These are phyloP conservation scores for slime mould (Dictyostelium discoideum) DNA, from an alignment of 78 protist genomes.

Conservation along the genomic window dicty_2.7 NC_007089.4:6095001-6095500, in stretches of 20 bases:
- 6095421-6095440: neutral
- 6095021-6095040: neutral
- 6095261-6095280: neutral
- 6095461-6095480: neutral
- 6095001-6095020: neutral
- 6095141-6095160: neutral
- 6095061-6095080: neutral
- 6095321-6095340: neutral
- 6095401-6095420: neutral
- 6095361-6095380: neutral
- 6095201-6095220: neutral
- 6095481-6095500: neutral
- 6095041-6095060: neutral
- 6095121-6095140: neutral
- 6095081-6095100: neutral
- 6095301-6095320: neutral
- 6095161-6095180: neutral
- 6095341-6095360: neutral
- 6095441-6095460: neutral
- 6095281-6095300: neutral
- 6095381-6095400: constrained; percentile 18
- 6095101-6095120: neutral
- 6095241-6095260: neutral
- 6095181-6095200: neutral
- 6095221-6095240: neutral